Evolutionary conservation across 345 rosid genomes (phyloP).

Genomic region (Brassica carinata): DNA sequence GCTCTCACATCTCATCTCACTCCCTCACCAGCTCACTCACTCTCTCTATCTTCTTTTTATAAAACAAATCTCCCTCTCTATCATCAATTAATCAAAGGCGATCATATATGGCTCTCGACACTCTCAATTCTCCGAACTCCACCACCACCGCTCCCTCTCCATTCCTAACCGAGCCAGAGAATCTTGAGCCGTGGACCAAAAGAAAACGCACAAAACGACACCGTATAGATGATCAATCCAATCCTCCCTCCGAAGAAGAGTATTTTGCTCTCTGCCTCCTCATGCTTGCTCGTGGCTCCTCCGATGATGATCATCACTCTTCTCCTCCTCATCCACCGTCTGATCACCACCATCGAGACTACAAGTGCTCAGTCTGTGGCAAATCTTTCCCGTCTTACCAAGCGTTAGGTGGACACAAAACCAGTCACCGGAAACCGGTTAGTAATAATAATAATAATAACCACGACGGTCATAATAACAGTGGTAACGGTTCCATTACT

Average conservation of each 20-base stretch:
- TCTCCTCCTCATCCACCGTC: conserved; percentile 29
- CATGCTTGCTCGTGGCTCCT: conserved; percentile 51
- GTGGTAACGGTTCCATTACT: conserved; percentile 28
- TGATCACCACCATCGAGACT: conserved; percentile 33
- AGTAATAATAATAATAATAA: conserved; percentile 5
- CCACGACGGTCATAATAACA: not conserved
- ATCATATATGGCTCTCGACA: conserved; percentile 55
- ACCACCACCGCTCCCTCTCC: conserved; percentile 36
- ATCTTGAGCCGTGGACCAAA: conserved; percentile 48
- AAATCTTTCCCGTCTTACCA: conserved; percentile 55
- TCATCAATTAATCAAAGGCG: conserved; percentile 14
- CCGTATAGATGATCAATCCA: conserved; percentile 32
- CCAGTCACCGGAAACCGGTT: conserved; percentile 58
- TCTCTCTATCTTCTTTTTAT: conserved; percentile 24
- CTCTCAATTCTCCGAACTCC: conserved; percentile 52
- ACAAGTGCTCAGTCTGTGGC: conserved; percentile 55
- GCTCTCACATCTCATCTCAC: conserved; percentile 47
- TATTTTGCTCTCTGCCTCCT: conserved; percentile 58
- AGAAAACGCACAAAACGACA: conserved; percentile 57
- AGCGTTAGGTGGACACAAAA: conserved; percentile 66
- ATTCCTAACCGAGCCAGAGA: conserved; percentile 32
- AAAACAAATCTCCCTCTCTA: conserved; percentile 16
- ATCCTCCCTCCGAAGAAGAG: conserved; percentile 51
- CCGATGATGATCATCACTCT: conserved; percentile 24
- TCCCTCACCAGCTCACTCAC: conserved; percentile 46